Evolutionary conservation across 2,329 filamentous ascomycete genomes (phyloP).

Genomic region (Cordyceps cateniannulata): DNA sequence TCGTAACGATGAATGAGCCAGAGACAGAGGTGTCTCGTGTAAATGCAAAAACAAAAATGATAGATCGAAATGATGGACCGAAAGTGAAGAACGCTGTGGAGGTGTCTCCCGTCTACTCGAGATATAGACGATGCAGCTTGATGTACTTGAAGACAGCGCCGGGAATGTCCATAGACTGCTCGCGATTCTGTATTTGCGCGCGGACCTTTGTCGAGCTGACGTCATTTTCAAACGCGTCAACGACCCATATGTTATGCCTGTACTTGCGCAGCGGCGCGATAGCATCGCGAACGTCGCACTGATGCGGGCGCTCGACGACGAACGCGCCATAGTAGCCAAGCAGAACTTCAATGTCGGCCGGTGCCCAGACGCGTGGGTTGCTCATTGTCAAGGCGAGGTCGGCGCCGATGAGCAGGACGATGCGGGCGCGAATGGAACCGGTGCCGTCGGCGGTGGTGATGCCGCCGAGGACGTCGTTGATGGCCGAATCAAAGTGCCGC

Average conservation of each 20-base stretch:
- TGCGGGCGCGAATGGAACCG: constrained; percentile 63
- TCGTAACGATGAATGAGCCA: background rate
- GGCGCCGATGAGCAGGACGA: constrained; percentile 75
- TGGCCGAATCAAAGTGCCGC: constrained; percentile 86
- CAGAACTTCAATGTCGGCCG: constrained; percentile 81
- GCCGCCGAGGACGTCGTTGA: constrained; percentile 72
- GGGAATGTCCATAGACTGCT: constrained; percentile 73
- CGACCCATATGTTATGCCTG: constrained; percentile 81
- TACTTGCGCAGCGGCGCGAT: constrained; percentile 74
- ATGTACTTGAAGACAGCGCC: constrained; percentile 71
- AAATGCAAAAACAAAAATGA: background rate
- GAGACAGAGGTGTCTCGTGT: background rate
- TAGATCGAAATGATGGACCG: background rate
- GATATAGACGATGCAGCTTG: constrained; percentile 58
- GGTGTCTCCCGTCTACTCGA: constrained; percentile 21
- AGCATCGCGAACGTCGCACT: constrained; percentile 80
- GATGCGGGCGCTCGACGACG: constrained; percentile 76
- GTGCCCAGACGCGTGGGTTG: constrained; percentile 71
- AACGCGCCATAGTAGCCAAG: constrained; percentile 77
- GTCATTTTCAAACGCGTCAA: constrained; percentile 54
- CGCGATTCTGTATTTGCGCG: constrained; percentile 62
- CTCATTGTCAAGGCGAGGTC: constrained; percentile 71
- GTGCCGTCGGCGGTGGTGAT: constrained; percentile 58
- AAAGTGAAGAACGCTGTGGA: background rate
- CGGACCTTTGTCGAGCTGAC: constrained; percentile 79